A percentile compares a stretch with the other conserved stretches of the same genome.
These are phyloP conservation scores for Artemisia tridentata DNA, from an alignment of 129 eudicot genomes.

Conservation along the genomic window DNA sequence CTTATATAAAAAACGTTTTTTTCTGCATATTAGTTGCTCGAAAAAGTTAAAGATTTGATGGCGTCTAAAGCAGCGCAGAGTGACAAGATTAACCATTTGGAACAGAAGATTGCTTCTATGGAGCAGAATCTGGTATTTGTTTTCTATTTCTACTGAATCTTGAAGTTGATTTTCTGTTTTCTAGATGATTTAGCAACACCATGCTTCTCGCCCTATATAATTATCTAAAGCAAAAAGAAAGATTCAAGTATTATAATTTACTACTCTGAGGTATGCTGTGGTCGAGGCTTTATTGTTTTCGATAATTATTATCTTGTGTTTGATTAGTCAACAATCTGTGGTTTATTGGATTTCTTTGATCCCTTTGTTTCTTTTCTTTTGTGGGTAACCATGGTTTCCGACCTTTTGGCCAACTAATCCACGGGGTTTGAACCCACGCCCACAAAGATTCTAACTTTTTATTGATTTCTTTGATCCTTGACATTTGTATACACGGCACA, in stretches of 20 bases:
- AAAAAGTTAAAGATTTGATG: slow-evolving; percentile 58
- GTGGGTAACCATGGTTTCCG: no score
- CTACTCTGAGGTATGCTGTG: neutral
- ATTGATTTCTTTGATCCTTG: neutral
- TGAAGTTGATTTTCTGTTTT: slow-evolving; percentile 18
- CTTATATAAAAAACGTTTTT: neutral
- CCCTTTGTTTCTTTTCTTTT: no score
- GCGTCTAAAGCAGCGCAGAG: slow-evolving; percentile 41
- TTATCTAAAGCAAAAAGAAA: neutral
- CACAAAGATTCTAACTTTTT: no score
- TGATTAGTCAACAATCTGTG: neutral
- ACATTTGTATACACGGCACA: neutral
- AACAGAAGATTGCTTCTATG: slow-evolving; percentile 42
- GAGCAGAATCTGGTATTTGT: slow-evolving; percentile 61
- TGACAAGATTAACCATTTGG: slow-evolving; percentile 40
- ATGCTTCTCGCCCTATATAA: slow-evolving; percentile 7
- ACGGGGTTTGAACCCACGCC: no score
- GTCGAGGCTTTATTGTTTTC: neutral
- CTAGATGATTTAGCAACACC: neutral
- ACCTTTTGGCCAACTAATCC: no score
- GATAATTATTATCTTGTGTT: neutral
- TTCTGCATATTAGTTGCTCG: slow-evolving; percentile 37
- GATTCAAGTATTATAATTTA: neutral
- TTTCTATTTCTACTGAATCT: slow-evolving; percentile 8
- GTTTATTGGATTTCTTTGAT: neutral